These are phyloP conservation scores for Harringtonia lauricola DNA, from an alignment of 2,329 filamentous ascomycete species.

Conservation along the genomic window DNA sequence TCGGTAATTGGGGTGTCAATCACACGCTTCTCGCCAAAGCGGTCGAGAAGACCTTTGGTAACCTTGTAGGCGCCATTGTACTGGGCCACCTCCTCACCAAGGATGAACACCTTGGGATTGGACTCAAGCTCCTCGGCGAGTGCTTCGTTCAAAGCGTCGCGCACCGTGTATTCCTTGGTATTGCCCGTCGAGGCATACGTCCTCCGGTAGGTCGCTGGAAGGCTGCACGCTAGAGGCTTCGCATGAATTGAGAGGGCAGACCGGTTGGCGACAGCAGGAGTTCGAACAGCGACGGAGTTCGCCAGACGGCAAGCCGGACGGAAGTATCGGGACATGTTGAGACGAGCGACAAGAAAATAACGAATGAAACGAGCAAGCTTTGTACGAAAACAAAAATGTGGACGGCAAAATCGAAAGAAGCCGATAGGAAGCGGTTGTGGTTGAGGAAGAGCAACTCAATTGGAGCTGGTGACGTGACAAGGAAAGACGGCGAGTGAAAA, in stretches of 20 bases:
- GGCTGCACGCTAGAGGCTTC: conserved; percentile 1
- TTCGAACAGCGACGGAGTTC: conserved; percentile 19
- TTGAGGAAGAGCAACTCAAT: no score
- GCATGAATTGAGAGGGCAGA: conserved; percentile 14
- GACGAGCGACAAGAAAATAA: neutral
- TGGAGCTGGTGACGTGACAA: no score
- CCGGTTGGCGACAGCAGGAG: conserved; percentile 8
- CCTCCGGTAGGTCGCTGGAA: conserved; percentile 30
- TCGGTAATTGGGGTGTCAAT: conserved; percentile 99
- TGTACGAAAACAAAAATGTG: no score
- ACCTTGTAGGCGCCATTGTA: conserved; percentile 99
- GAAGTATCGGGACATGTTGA: conserved; percentile 33
- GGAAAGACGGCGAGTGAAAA: neutral
- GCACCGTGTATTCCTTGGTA: conserved; percentile 87
- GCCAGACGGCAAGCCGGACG: conserved; percentile 32
- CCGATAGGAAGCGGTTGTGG: no score
- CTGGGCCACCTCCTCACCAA: conserved; percentile 97
- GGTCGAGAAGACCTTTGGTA: conserved; percentile 92
- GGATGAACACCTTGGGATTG: conserved; percentile 89
- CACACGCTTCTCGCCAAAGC: conserved; percentile 93
- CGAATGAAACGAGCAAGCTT: no score
- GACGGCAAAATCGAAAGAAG: no score
- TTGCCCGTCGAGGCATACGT: conserved; percentile 46
- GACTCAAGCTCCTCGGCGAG: conserved; percentile 92
- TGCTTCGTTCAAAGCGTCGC: conserved; percentile 95